phyloP scores from a whole-genome alignment of 148 eudicot genomes.

The Camellia sinensis region DNA sequence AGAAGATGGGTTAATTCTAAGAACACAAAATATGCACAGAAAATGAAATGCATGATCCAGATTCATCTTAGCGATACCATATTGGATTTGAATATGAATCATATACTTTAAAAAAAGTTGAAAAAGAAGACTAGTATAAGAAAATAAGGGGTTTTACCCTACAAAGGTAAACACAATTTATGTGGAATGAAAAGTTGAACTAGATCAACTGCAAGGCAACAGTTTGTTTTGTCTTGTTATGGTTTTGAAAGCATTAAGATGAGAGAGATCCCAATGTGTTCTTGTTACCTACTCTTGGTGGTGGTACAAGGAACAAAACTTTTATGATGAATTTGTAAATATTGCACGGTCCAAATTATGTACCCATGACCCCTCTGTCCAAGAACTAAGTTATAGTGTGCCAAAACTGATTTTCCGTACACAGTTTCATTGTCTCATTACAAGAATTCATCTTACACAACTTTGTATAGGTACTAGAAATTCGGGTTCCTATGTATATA shows the following conservation, averaged over 20 bases:
- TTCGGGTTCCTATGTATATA: background rate
- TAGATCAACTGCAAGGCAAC: background rate
- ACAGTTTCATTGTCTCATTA: background rate
- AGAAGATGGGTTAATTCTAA: too few species aligned
- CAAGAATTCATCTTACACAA: background rate
- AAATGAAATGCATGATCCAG: background rate
- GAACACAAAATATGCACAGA: too few species aligned
- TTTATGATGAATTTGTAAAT: background rate
- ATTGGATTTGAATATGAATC: too few species aligned
- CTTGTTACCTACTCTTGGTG: background rate
- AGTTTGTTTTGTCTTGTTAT: conserved; percentile 7
- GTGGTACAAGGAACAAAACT: background rate
- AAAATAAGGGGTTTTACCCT: background rate
- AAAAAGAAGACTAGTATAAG: background rate
- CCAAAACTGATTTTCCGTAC: background rate
- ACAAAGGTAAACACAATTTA: background rate
- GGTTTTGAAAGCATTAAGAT: background rate
- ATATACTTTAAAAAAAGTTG: too few species aligned
- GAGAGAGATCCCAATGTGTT: background rate
- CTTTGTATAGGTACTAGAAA: background rate
- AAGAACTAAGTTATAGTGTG: background rate
- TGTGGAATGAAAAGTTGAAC: background rate
- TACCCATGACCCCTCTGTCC: conserved; percentile 7
- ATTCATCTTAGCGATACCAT: background rate
- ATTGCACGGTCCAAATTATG: background rate